Base-by-base conservation (phyloP, 2,329 filamentous ascomycete species). In the Epichloe typhina region DNA sequence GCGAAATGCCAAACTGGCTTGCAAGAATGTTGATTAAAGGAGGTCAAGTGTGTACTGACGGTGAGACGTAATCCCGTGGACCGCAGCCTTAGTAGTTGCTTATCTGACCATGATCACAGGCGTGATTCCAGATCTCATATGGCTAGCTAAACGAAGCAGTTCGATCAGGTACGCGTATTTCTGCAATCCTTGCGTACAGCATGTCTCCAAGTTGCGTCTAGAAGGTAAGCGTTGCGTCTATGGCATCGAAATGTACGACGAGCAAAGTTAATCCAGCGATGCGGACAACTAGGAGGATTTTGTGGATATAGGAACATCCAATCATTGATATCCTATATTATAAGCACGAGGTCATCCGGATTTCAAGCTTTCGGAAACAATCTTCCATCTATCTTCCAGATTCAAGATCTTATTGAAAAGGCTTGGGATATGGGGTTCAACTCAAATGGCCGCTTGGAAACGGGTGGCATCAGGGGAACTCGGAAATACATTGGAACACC, bases 271-370 rank as follows among this genome's bases (percentile, higher is more conserved):
- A 49, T 23, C 4, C 2, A 21, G n/a, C 5, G 15, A 15, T 17
- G 23, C 15, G 47, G 42, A 23, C 23, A 4, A 26, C 3, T 21
- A 79, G 89, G 89, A 21, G 86, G 88, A 5, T 97, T 97, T 64
- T 97, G 91, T 63, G 91, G 91, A 3, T 97, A 96, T 64, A 79
- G 91, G 40, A 97, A 95, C 61, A 94, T 95, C 35, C 93, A 97
- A 64, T 94, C 94, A 82, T 67, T 96, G 57, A 71, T 84, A 13
- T 91, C 89, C 0, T 90, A 88, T 63, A 79, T 96, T 19, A 78
- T 83, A 52, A 77, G 75, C 8, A 69, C 78, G 1, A 64, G 70
- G 39, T 72, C 72, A 12, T 66, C 72, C 12, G 86, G 85, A 0
- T 66, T 76, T 53, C 72, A 82, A 40, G 67, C 71, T 46, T 86